Percentiles rank a stretch among this genome's conserved stretches.
Evolutionary conservation across 257 asterid genomes (phyloP).

Genomic region (Gynochthodes officinalis): DNA sequence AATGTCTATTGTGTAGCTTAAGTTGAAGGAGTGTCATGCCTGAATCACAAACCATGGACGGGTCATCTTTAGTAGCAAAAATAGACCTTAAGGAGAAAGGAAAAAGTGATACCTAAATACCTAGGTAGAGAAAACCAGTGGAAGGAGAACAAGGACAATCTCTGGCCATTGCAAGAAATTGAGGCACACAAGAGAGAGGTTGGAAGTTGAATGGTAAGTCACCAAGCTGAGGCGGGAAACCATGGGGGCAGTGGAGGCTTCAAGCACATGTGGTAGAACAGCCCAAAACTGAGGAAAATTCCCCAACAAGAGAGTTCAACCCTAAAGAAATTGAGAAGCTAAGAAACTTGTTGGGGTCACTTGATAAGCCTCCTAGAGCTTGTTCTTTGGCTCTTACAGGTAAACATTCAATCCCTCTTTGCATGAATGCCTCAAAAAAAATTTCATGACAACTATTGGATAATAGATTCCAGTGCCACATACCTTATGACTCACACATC

Average conservation of each 20-base stretch:
- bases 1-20: too few relatives aligned
- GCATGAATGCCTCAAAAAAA: neutral
- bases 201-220: neutral
- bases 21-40: too few relatives aligned
- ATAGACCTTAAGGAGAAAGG: neutral
- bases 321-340: too few relatives aligned
- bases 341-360: too few relatives aligned
- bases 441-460: neutral
- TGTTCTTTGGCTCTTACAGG: slow-evolving; percentile 13
- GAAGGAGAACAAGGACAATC: slow-evolving; percentile 2
- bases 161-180: slow-evolving; percentile 7
- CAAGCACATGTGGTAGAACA: neutral
- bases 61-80: slow-evolving; percentile 1
- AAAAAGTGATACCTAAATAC: neutral
- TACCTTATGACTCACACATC: slow-evolving; percentile 11
- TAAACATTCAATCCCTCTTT: neutral
- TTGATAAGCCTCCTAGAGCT: neutral
- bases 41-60: neutral
- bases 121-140: neutral
- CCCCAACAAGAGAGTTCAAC: too few relatives aligned
- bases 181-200: neutral
- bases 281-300: too few relatives aligned
- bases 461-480: slow-evolving; percentile 16
- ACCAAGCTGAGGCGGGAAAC: neutral
- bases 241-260: neutral